A percentile compares a stretch with the other conserved stretches of the same genome.
Conservation (phyloP, 2,329 filamentous ascomycete species). For the Trichoderma sp. region DNA sequence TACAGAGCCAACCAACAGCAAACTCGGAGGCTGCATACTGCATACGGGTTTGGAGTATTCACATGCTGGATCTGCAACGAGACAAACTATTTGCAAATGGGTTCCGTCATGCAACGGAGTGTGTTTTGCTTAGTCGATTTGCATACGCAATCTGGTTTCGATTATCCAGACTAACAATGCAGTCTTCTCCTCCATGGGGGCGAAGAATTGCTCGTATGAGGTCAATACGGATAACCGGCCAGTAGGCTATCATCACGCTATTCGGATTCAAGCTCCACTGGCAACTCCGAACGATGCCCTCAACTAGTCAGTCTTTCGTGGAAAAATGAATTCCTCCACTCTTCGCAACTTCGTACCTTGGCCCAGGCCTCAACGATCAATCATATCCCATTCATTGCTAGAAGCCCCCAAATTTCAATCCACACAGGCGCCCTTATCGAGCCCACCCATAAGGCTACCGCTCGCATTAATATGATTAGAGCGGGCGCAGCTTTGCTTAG, state of each 20-base stretch:
- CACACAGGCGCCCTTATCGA: background rate
- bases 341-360: background rate
- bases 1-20: background rate
- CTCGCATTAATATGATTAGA: background rate
- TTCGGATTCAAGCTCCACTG: background rate
- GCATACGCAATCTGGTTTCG: background rate
- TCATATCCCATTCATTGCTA: background rate
- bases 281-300: background rate
- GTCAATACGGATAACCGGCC: background rate
- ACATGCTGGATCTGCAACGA: background rate
- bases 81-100: background rate
- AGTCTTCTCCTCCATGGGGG: background rate
- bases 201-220: background rate
- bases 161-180: background rate
- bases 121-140: background rate
- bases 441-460: background rate
- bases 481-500: slow-evolving; percentile 1
- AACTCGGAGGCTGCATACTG: background rate
- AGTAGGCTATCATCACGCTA: background rate
- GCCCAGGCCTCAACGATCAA: background rate
- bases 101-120: background rate
- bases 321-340: background rate
- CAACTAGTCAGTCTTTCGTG: background rate
- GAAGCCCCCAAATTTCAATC: background rate
- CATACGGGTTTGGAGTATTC: background rate